Conservation (phyloP, 371 early-diverging fungal species). For the Blakeslea trispora region DNA sequence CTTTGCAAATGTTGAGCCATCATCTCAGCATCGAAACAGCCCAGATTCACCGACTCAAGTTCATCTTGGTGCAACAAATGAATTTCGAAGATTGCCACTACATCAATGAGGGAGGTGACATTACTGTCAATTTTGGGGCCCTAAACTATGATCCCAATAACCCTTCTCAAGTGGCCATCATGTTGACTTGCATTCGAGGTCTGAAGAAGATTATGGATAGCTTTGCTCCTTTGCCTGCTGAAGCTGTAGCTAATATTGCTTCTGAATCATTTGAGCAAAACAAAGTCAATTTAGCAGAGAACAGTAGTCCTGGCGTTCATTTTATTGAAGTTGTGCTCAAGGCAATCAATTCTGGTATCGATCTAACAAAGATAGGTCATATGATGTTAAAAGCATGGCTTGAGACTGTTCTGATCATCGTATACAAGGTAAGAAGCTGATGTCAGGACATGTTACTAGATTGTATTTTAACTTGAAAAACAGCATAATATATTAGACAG, state of each 20-base stretch:
- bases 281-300: slow-evolving; percentile 40
- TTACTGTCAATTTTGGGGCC: slow-evolving; percentile 39
- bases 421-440: slow-evolving; percentile 62
- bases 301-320: slow-evolving; percentile 49
- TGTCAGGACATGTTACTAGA: too few species aligned
- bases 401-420: slow-evolving; percentile 54
- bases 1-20: slow-evolving; percentile 54
- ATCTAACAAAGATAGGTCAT: slow-evolving; percentile 45
- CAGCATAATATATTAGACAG: slow-evolving; percentile 54
- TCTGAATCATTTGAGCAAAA: slow-evolving; percentile 38
- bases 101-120: slow-evolving; percentile 35
- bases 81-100: slow-evolving; percentile 44
- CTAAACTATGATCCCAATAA: slow-evolving; percentile 39
- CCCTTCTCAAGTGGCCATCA: slow-evolving; percentile 33
- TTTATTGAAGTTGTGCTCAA: slow-evolving; percentile 53
- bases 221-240: slow-evolving; percentile 48
- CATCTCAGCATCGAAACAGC: slow-evolving; percentile 40
- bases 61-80: slow-evolving; percentile 41
- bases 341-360: slow-evolving; percentile 48
- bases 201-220: slow-evolving; percentile 56
- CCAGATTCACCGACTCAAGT: slow-evolving; percentile 47
- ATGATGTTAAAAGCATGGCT: slow-evolving; percentile 59
- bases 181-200: slow-evolving; percentile 43
- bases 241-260: slow-evolving; percentile 43
- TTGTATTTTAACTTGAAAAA: too few species aligned